Percentiles rank a stretch among this genome's conserved stretches.
phyloP scores from a whole-genome alignment of 768 basidiomycete species.

The Cystoderma amianthinum region DNA sequence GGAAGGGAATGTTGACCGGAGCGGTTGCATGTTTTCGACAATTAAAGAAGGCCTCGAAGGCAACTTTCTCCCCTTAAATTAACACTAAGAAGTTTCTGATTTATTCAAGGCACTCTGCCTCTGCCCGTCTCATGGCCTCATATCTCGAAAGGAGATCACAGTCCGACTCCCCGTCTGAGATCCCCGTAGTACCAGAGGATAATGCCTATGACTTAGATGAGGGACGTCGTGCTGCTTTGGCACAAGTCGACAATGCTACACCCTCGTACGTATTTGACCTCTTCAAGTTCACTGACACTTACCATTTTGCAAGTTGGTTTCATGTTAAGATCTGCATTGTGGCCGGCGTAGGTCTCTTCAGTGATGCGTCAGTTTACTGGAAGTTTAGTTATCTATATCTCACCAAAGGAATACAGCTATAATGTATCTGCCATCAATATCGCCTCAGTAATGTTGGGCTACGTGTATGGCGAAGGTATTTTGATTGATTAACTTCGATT shows the following conservation, averaged over 20 bases:
- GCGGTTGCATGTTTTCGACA: no score
- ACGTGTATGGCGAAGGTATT: slow-evolving; percentile 54
- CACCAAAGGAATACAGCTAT: slow-evolving; percentile 32
- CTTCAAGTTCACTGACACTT: background rate
- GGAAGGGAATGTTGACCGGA: no score
- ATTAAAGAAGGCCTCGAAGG: no score
- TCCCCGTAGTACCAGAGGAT: slow-evolving; percentile 25
- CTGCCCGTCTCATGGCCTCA: background rate
- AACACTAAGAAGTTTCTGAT: no score
- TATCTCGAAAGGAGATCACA: background rate
- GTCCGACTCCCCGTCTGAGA: slow-evolving; percentile 21
- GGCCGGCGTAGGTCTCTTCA: slow-evolving; percentile 87
- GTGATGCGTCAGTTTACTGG: slow-evolving; percentile 53
- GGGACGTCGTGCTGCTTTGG: slow-evolving; percentile 72
- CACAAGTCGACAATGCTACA: slow-evolving; percentile 80
- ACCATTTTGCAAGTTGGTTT: slow-evolving; percentile 52
- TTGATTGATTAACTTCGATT: background rate
- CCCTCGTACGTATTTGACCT: slow-evolving; percentile 54
- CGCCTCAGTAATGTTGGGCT: slow-evolving; percentile 76
- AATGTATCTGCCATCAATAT: slow-evolving; percentile 92
- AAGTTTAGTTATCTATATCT: background rate
- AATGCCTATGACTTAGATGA: slow-evolving; percentile 47
- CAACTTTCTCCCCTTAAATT: no score
- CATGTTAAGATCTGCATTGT: slow-evolving; percentile 71
- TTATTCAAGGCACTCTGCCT: background rate